Evolutionary conservation across 1,284 basidiomycete species (phyloP).

Genomic region (Microbotryum violaceum): DNA sequence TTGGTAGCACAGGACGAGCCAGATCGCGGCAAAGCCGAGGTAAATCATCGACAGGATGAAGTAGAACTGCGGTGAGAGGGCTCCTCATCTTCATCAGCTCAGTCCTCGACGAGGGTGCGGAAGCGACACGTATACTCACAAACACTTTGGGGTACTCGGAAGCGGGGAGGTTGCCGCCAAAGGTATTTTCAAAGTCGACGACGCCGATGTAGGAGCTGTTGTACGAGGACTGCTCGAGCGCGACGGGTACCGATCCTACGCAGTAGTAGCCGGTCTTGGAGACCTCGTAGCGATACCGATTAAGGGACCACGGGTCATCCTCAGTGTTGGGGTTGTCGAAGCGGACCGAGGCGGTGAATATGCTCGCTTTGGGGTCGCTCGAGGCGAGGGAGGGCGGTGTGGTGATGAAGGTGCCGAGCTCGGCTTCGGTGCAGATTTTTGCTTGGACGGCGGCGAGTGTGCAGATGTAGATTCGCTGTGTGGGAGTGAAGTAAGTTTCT

Average conservation of each 20-base stretch:
- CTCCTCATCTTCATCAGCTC: not conserved
- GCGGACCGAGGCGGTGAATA: slow-evolving; percentile 45
- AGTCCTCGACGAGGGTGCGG: not conserved
- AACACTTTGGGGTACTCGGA: slow-evolving; percentile 97
- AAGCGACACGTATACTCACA: slow-evolving; percentile 49
- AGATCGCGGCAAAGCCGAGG: slow-evolving; percentile 56
- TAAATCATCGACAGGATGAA: slow-evolving; percentile 73
- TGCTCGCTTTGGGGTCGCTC: slow-evolving; percentile 53
- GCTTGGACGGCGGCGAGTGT: slow-evolving; percentile 62
- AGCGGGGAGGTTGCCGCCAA: slow-evolving; percentile 80
- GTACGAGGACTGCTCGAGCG: slow-evolving; percentile 9
- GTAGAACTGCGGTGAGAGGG: slow-evolving; percentile 61
- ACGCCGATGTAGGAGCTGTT: slow-evolving; percentile 57
- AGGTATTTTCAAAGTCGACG: slow-evolving; percentile 80
- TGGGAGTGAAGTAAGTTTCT: slow-evolving; percentile 15
- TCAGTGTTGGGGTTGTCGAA: slow-evolving; percentile 34
- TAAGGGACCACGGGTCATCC: slow-evolving; percentile 20
- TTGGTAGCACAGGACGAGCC: slow-evolving; percentile 78
- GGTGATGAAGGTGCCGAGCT: slow-evolving; percentile 79
- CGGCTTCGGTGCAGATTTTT: slow-evolving; percentile 58
- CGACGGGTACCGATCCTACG: slow-evolving; percentile 56
- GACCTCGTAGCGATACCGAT: slow-evolving; percentile 56
- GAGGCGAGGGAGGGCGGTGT: slow-evolving; percentile 50
- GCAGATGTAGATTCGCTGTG: slow-evolving; percentile 87
- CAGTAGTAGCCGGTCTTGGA: slow-evolving; percentile 89